Base-by-base conservation (phyloP, 306 rosid species). In the Cucumis cinereus region DNA sequence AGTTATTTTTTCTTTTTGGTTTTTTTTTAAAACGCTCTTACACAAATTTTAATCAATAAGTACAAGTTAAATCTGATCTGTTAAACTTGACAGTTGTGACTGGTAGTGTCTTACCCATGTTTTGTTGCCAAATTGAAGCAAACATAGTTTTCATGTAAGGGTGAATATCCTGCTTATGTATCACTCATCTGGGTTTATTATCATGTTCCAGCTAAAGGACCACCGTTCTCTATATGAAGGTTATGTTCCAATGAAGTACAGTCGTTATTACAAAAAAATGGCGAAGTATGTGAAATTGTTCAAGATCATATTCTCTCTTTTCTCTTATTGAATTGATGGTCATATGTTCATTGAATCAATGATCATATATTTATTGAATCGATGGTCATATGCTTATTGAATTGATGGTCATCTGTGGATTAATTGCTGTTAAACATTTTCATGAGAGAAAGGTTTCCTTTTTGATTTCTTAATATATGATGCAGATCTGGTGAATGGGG, bases 401-500 rank as follows among this genome's bases (percentile, higher is more conserved):
- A 54, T 68, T 64, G 70, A 52, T 70, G 63, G 77, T 6, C 60
- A 17, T 79, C 40, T 54, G 22, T 83, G 15, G 35, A 43, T 77
- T 47, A 47, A 66, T 22, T 24, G 74, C 49, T 33, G n/a, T n/a
- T n/a, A 62, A 56, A 76, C 55, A 24, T 15, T 28, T 63, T 61
- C 58, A 24, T 28, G 79, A 28, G 30, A 19, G 9, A 28, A 49
- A 50, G 59, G 30, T 41, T 22, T 83, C 78, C 66, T 79, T 45
- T 82, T 73, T 82, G 28, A 70, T 82, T 36, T 76, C 64, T 59
- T 77, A 17, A 19, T 52, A 30, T 28, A 22, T 80, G 63, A 75
- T 64, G 79, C 90, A 93, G 98, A 83, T 84, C 85, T 57, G 94
- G 97, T 82, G 98, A 93, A 83, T 93, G 97, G 97, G 98, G 98